Percentiles rank a stretch among this genome's conserved stretches.
Evolutionary conservation across 495 filamentous ascomycete genomes (phyloP).

Genomic region (Penicillium alfredii): DNA sequence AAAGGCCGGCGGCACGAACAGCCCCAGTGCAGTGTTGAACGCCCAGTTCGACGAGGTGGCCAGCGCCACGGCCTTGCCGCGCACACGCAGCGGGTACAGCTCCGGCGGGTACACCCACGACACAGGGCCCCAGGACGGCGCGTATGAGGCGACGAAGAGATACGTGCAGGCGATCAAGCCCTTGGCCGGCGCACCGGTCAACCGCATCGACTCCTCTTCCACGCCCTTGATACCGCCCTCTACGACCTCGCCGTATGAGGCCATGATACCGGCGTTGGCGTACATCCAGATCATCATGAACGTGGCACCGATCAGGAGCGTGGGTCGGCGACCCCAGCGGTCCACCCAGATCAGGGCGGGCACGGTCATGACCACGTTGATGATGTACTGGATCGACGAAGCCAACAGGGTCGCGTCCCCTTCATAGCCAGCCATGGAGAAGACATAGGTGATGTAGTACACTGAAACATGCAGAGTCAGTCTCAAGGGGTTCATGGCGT

Average conservation of each 20-base stretch:
- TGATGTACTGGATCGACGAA: conserved; percentile 66
- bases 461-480: no score
- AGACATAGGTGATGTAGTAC: conserved; percentile 38
- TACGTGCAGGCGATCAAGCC: conserved; percentile 61
- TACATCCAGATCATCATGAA: conserved; percentile 65
- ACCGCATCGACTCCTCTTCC: conserved; percentile 28
- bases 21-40: conserved; percentile 72
- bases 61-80: conserved; percentile 61
- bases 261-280: conserved; percentile 63
- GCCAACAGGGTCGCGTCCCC: conserved; percentile 44
- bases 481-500: no score
- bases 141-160: conserved; percentile 57
- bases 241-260: conserved; percentile 44
- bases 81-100: conserved; percentile 57
- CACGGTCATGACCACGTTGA: conserved; percentile 49
- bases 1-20: conserved; percentile 68
- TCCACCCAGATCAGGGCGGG: conserved; percentile 54
- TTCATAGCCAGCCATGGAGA: conserved; percentile 32
- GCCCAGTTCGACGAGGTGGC: conserved; percentile 67
- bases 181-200: conserved; percentile 40
- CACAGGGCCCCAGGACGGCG: conserved; percentile 54
- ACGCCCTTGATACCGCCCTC: conserved; percentile 36
- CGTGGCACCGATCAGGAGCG: conserved; percentile 58
- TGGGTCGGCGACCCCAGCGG: conserved; percentile 55
- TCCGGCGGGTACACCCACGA: conserved; percentile 63